Percentiles rank a stretch among this genome's conserved stretches.
These are phyloP conservation scores for Aechmea fasciata DNA, from an alignment of 176 grass and related monocot genomes.

Conservation along the genomic window DNA sequence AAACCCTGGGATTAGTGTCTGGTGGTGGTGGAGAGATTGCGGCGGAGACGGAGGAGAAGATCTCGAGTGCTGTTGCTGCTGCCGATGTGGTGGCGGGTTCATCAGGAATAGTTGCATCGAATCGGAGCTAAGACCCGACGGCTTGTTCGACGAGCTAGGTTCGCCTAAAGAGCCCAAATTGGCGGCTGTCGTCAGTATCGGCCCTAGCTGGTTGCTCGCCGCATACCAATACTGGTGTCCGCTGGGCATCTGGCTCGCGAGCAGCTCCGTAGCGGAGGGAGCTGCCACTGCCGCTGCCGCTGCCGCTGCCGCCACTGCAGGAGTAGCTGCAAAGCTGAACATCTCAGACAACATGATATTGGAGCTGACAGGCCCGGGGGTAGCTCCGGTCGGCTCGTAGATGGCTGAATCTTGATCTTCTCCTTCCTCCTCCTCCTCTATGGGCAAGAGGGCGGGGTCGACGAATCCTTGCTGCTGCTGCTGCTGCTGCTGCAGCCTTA, in stretches of 20 bases:
- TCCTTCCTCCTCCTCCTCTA: conserved; percentile 13
- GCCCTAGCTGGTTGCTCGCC: neutral
- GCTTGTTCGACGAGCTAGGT: neutral
- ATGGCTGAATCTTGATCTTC: conserved; percentile 32
- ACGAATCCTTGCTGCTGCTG: conserved; percentile 44
- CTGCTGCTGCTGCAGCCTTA: conserved; percentile 28
- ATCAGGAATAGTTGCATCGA: conserved; percentile 84
- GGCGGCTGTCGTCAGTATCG: neutral
- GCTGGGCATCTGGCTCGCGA: conserved; percentile 65
- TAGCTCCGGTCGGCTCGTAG: conserved; percentile 45
- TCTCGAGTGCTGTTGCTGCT: conserved; percentile 32
- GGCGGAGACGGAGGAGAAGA: conserved; percentile 56
- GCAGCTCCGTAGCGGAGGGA: conserved; percentile 55
- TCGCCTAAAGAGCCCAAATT: conserved; percentile 13
- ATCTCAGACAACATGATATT: conserved; percentile 80
- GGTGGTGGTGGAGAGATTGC: conserved; percentile 57
- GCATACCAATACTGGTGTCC: conserved; percentile 42
- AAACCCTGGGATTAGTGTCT: conserved; percentile 66
- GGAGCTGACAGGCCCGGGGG: conserved; percentile 36
- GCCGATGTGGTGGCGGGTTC: conserved; percentile 60
- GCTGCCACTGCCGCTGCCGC: too few species aligned
- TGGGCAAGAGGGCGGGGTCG: conserved; percentile 40
- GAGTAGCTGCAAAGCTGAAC: conserved; percentile 65
- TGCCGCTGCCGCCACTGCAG: neutral
- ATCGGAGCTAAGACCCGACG: conserved; percentile 34